Base-by-base conservation (phyloP, 2,329 filamentous ascomycete species). In the Biscogniauxia mediterranea region DNA sequence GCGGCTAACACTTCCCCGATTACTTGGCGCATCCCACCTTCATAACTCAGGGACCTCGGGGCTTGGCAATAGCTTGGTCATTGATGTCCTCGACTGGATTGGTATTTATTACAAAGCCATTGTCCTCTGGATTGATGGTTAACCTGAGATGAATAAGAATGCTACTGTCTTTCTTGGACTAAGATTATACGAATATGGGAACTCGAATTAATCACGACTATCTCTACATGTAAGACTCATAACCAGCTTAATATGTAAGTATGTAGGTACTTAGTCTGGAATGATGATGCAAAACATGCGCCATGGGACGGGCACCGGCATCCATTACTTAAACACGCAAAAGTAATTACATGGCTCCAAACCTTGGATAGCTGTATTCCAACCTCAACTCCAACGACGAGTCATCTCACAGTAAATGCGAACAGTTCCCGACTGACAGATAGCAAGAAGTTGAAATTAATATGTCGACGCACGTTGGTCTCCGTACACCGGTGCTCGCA, bases 381-480 rank as follows among this genome's bases (percentile, higher is more conserved):
- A 49, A 28, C 17, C 13, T 46, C 26, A 53, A 50, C 38, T 57
- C 32, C 46, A 25, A 46, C 49, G 21, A 46, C 49, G 21, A 58
- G 19, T 23, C 25, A 42, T 32, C 32, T 13, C 17, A 15, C 13
- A 46, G 2, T 46, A 46, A 2, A 51, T 50, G 38, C 9, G 5
- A 21, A 5, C 19, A 3, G 23, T 26, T n/a, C 17, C 32, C 28
- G 9, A 21, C 38, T n/a, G 38, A 7, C 38, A 55, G 8, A 21
- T 23, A 25, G 2, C 50, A 46, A 46, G 5, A n/a, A 19, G 19
- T 9, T 6, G 19, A 52, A 52, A 25, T 51, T 49, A 59, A 60
- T 3, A 68, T 67, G 66, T 59, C 64, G n/a, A 61, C 60, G 49
- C 51, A 38, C 11, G 38, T 67, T 49, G 65, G 64, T 23, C 56